A percentile compares a stretch with the other conserved stretches of the same genome.
These are phyloP conservation scores for Blastocystis hominis DNA, from an alignment of 352 stramenopile genomes.

Conservation along the genomic window DNA sequence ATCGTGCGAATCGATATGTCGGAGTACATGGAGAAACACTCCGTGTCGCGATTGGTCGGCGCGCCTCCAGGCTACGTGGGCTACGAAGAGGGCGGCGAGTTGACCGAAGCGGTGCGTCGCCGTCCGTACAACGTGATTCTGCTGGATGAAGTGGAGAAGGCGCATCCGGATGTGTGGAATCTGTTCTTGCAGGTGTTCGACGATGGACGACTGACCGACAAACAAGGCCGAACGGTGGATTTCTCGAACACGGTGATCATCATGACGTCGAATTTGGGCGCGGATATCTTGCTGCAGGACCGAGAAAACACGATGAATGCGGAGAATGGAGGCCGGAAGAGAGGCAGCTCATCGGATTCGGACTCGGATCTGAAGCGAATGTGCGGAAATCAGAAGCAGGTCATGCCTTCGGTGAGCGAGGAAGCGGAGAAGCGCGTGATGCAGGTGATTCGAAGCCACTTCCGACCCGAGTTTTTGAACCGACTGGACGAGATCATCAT, in stretches of 20 bases:
- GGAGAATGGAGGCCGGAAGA: constrained; percentile 61
- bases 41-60: constrained; percentile 81
- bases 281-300: constrained; percentile 74
- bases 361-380: not conserved
- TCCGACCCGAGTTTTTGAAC: constrained; percentile 88
- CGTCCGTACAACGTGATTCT: constrained; percentile 89
- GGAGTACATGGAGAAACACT: constrained; percentile 93
- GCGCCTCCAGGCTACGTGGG: constrained; percentile 86
- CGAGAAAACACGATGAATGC: no score
- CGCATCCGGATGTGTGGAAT: constrained; percentile 86
- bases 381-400: not conserved
- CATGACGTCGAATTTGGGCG: constrained; percentile 90
- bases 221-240: constrained; percentile 83
- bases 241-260: constrained; percentile 94
- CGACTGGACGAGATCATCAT: constrained; percentile 87
- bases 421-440: constrained; percentile 72
- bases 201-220: constrained; percentile 91
- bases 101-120: constrained; percentile 84
- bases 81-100: constrained; percentile 82
- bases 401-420: not conserved
- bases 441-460: constrained; percentile 72
- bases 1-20: constrained; percentile 91
- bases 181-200: constrained; percentile 90
- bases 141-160: constrained; percentile 95
- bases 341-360: constrained; percentile 38